Evolutionary conservation across 768 basidiomycete species (phyloP), one percentile per base, ranked within the genome.

Genomic region (Lactifluus hygrophoroides): DNA sequence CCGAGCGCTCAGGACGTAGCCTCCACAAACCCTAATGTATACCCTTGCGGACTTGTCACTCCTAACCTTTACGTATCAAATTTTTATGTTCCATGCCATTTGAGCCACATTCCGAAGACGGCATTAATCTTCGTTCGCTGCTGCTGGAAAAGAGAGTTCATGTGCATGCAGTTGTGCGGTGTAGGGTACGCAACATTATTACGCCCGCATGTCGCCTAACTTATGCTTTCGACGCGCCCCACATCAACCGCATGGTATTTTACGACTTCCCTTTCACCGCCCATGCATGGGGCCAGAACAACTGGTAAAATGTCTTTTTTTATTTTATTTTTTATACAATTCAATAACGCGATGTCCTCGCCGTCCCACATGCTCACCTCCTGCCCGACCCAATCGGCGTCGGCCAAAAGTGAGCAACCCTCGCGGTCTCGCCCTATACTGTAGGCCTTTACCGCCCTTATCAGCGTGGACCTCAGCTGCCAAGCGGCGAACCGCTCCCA

Each of bases 181-280:
- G 34, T 40, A 49, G 47, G 58, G 54, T 60, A 56, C 59, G 59
- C 59, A 60, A 54, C 11, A 25, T 28, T 37, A 51, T 60, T 60
- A 40, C 59, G 54, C 58, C 58, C 27, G 27, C 9, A 46, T 19
- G 25, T 17, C 21, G 48, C 32, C 21, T 43, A 23, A 23, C n/a
- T 19, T 43, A 21, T 23, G 11, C 32, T n/a, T 51, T 57, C 30
- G 9, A 27, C n/a, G 47, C 42, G 40, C 40, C 52, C 58, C 45
- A 48, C 44, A 55, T 48, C 59, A 56, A 46, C 54, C 35, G 59
- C 49, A 43, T 56, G 59, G 43, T 46, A 16, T 51, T 51, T 60
- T 60, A 60, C 59, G 10, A 30, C 54, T 44, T 32, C 44, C 19
- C 25, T 32, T 14, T 6, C 17, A 30, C 37, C 27, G 9, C 23